These are phyloP conservation scores for Ocimum tenuiflorum DNA, from an alignment of 257 asterid species.

Conservation along the genomic window DNA sequence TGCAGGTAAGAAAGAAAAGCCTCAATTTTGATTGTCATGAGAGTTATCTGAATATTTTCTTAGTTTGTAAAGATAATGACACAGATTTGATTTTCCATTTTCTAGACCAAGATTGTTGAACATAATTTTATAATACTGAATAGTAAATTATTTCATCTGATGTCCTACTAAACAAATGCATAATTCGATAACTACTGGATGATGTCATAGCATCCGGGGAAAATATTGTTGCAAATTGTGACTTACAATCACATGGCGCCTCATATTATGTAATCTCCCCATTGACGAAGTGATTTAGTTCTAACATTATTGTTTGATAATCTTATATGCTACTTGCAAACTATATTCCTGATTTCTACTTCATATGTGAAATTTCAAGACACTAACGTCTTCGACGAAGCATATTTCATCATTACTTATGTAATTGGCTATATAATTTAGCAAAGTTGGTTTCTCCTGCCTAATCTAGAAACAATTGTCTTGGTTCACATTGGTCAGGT, in stretches of 20 bases:
- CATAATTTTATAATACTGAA: neutral
- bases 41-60: neutral
- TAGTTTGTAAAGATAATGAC: neutral
- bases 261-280: neutral
- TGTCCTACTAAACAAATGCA: neutral
- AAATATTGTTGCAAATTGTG: neutral
- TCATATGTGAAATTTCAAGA: neutral
- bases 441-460: neutral
- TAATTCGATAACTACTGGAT: neutral
- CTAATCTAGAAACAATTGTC: neutral
- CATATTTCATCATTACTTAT: too few species aligned
- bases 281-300: neutral
- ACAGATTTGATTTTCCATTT: neutral
- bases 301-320: neutral
- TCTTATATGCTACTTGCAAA: neutral
- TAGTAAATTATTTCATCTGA: neutral
- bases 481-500: constrained; percentile 50
- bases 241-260: neutral
- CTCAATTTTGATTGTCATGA: neutral
- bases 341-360: neutral
- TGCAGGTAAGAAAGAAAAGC: neutral
- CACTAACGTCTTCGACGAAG: neutral
- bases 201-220: neutral
- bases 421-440: neutral
- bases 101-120: neutral